Evolutionary conservation across 441 rosid genomes (phyloP).

Genomic region (Adansonia gregorii): DNA sequence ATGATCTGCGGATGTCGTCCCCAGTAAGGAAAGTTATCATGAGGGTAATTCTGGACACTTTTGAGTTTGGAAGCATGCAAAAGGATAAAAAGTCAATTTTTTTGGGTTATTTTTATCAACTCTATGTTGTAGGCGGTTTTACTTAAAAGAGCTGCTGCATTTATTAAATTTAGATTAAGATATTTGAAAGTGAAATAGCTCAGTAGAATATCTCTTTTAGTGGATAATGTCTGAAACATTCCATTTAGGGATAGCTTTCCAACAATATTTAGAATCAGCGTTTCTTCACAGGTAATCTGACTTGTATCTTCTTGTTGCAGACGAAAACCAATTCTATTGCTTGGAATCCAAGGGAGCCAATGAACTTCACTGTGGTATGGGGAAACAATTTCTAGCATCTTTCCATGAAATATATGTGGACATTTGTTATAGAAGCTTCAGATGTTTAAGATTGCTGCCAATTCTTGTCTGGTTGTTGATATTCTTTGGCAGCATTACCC

Average conservation of each 20-base stretch:
- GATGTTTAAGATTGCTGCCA: background rate
- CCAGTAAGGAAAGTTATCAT: slow-evolving; percentile 82
- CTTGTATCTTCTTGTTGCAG: slow-evolving; percentile 48
- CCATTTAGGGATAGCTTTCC: background rate
- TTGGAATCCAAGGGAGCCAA: slow-evolving; percentile 99
- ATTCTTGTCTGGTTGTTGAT: slow-evolving; percentile 7
- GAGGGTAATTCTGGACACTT: slow-evolving; percentile 55
- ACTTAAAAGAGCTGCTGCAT: background rate
- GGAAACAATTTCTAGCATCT: slow-evolving; percentile 6
- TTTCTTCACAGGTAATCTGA: slow-evolving; percentile 9
- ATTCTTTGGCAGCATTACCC: background rate
- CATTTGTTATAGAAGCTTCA: background rate
- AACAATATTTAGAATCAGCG: background rate
- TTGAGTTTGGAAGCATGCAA: background rate
- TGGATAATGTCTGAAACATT: background rate
- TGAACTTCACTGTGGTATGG: slow-evolving; percentile 96
- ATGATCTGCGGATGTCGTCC: slow-evolving; percentile 84
- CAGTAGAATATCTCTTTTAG: background rate
- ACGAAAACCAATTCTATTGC: slow-evolving; percentile 88
- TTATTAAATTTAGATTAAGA: slow-evolving; percentile 6
- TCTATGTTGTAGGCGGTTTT: background rate
- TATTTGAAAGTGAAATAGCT: background rate
- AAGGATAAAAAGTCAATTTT: no score
- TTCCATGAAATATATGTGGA: background rate
- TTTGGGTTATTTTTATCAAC: no score